phyloP scores from a whole-genome alignment of 495 filamentous ascomycete species.

The Penicillium egyptiacum region DNA sequence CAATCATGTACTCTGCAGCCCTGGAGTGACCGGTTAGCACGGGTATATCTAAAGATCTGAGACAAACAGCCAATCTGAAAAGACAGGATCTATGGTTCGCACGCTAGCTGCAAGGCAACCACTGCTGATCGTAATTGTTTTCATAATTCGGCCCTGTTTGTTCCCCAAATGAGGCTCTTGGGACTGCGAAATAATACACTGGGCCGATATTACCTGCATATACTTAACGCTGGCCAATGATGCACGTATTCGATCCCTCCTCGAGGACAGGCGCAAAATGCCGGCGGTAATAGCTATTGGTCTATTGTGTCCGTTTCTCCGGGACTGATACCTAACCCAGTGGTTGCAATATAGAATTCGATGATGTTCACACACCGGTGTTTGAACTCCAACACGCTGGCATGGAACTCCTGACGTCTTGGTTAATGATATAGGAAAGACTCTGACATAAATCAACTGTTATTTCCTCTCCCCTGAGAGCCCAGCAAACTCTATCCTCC shows the following conservation, averaged over 20 bases:
- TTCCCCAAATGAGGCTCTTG: neutral
- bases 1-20: neutral
- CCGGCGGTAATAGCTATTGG: neutral
- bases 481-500: neutral
- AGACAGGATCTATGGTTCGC: slow-evolving; percentile 2
- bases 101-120: slow-evolving; percentile 8
- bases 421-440: neutral
- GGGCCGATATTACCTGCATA: slow-evolving; percentile 2
- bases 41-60: neutral
- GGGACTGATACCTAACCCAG: neutral
- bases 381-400: neutral
- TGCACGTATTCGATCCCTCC: neutral
- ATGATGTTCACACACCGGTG: slow-evolving; percentile 4
- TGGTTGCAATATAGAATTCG: neutral
- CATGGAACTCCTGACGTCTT: neutral
- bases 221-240: slow-evolving; percentile 2
- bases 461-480: neutral
- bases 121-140: neutral
- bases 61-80: slow-evolving; percentile 5
- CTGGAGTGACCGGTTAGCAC: neutral
- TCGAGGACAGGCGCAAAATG: neutral
- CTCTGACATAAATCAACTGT: neutral
- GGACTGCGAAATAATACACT: neutral
- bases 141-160: neutral
- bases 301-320: neutral